Evolutionary conservation across 257 asterid species (phyloP), one percentile per base, ranked within the genome.

Genomic region (Solanum neorickii): DNA sequence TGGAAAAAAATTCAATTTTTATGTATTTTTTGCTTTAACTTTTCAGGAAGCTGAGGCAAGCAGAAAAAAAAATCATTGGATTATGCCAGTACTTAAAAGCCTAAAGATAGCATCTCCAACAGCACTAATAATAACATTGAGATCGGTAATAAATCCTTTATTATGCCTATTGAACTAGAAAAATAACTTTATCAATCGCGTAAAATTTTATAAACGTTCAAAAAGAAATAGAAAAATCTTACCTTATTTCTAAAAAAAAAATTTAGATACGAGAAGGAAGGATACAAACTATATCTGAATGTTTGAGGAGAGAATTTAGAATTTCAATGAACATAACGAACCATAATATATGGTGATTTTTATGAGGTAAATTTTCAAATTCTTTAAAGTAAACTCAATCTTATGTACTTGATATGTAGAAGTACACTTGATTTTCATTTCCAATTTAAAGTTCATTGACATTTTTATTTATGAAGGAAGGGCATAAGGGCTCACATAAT

Each of bases 301-400:
- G 68, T 60, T 4, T 9, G 68, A 60, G 68, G 29, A 60, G 27
- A 21, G 29, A 60, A 60, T 60, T 60, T 13, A 60, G 68, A 2
- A 86, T 96, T 89, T 93, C 98, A 0, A 93, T 94, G 88, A 94
- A 94, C 69, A 94, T 94, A 94, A 39, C 91, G 98, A 42, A 44
- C 89, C 3, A 80, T 87, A 87, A 91, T 93, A 88, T 94, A 97
- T 20, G 88, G 87, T 76, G 98, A 96, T 88, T 96, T 97, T 95
- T 95, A 93, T 70, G 99, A 96, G 99, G 99, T 96, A 90, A 85
- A 20, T 9, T 60, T 60, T 3, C 31, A 21, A 59, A 9, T 9
- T 59, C 27, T 59, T 59, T 56, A 1, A 21, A 8, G 66, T 8
- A 59, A 20, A 59, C 25, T 7, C 27, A 59, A 20, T 59, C 68